A percentile compares a stretch with the other conserved stretches of the same genome.
Evolutionary conservation across 305 asterid species (phyloP).

Genomic region (Ajuga reptans): DNA sequence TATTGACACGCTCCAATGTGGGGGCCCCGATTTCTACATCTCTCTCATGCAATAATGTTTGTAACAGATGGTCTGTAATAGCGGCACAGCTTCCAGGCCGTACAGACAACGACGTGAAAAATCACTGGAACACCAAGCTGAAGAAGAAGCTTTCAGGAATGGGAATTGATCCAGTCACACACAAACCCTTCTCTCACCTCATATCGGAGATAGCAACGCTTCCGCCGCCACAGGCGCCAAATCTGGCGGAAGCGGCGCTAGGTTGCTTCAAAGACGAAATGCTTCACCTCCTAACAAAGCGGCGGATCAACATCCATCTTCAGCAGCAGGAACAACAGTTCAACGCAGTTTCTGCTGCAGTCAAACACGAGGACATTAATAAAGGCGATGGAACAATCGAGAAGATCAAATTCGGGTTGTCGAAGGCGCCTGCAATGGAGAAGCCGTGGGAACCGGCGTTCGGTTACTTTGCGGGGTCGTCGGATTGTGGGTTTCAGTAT

Average conservation of each 20-base stretch:
- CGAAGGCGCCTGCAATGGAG: slow-evolving; percentile 46
- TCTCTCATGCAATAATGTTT: background rate
- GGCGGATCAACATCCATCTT: slow-evolving; percentile 65
- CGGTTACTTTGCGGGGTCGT: slow-evolving; percentile 29
- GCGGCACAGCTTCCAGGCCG: slow-evolving; percentile 97
- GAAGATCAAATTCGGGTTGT: slow-evolving; percentile 55
- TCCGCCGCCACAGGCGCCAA: slow-evolving; percentile 88
- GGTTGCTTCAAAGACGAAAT: slow-evolving; percentile 98
- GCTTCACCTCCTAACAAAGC: slow-evolving; percentile 92
- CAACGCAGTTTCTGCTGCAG: background rate
- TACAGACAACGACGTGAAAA: slow-evolving; percentile 91
- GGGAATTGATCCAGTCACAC: slow-evolving; percentile 78
- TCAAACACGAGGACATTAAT: slow-evolving; percentile 36
- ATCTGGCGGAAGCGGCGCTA: slow-evolving; percentile 85
- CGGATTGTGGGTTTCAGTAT: slow-evolving; percentile 52
- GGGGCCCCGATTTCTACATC: too few relatives aligned
- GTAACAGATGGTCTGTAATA: slow-evolving; percentile 83
- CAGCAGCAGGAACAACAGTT: slow-evolving; percentile 51
- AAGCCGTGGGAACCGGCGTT: slow-evolving; percentile 46
- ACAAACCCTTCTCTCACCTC: slow-evolving; percentile 91
- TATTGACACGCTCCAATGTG: too few relatives aligned
- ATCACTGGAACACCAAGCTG: slow-evolving; percentile 95
- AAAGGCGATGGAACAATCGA: slow-evolving; percentile 52
- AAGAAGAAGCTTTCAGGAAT: slow-evolving; percentile 52
- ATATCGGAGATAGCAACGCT: slow-evolving; percentile 89